Evolutionary conservation across 179 eudicot genomes (phyloP), one percentile per base, ranked within the genome.

Genomic region (Drosera spatulata): DNA sequence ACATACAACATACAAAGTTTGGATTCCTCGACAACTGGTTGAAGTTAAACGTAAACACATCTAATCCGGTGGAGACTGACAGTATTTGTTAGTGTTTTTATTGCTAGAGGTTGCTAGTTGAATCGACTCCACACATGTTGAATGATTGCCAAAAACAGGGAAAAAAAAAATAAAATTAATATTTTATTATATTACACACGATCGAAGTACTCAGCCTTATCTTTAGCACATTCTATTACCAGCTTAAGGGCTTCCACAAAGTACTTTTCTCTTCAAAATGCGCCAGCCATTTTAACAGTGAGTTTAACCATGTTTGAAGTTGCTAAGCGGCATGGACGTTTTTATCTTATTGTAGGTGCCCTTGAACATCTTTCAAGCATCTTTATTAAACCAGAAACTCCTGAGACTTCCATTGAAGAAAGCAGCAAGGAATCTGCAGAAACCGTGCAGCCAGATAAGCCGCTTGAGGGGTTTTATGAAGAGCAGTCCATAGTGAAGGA

Each of bases 401-500:
- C 65, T 67, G 59, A 56, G 46, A 51, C 65, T 54, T 51, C 55
- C 53, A 73, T 37, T 51, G 71, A 79, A 71, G 82, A 68, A 12
- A 69, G 43, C 39, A 65, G 42, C 39, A 75, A 64, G 65, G 69
- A 64, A 22, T 60, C 72, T n/a, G 53, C 72, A 43, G 73, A 61
- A 62, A 52, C 72, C 67, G 52, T 22, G 62, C 55, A 41, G 69
- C 62, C 66, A 64, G 71, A 71, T 66, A 78, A 61, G 73, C 67
- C 58, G n/a, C 80, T 84, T 38, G 76, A 79, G 68, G 85, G 81
- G 55, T 86, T 93, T 72, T 76, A 70, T 62, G 83, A 84, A 66
- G 99, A 86, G 66, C 85, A 75, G 67, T 49, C 74, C 13, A 68
- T 89, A 61, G 74, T 77, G 45, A 86, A 79, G 75, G 84, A 84